A percentile compares a stretch with the other conserved stretches of the same genome.
Conservation (phyloP, 495 filamentous ascomycete genomes). For the Xylaria grammica region DNA sequence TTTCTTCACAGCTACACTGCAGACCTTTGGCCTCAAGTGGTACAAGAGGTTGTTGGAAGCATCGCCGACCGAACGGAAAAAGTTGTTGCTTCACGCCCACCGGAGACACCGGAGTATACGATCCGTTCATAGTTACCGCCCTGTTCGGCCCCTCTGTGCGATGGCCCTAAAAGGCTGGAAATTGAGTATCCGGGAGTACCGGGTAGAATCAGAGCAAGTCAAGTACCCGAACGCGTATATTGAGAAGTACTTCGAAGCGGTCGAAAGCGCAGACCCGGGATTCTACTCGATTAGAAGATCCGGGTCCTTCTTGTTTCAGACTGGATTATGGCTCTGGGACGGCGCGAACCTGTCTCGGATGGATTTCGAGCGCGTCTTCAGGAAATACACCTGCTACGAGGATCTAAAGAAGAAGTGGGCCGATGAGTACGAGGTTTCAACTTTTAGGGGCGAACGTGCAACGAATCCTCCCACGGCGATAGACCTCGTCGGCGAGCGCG, state of each 20-base stretch:
- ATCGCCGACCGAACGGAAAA: not conserved
- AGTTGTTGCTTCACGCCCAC: not conserved
- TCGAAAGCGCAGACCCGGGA: not conserved
- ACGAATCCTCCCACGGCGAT: too few species aligned
- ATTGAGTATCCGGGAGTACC: not conserved
- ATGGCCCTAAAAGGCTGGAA: not conserved
- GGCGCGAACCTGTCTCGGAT: not conserved
- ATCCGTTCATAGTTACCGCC: too few species aligned
- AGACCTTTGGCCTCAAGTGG: not conserved
- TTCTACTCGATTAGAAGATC: not conserved
- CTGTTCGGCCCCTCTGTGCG: too few species aligned
- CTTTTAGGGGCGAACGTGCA: too few species aligned
- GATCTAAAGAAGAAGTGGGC: too few species aligned
- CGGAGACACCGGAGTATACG: not conserved
- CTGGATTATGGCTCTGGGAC: conserved; percentile 1
- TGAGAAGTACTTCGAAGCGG: not conserved
- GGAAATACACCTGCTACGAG: too few species aligned
- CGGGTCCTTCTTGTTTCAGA: not conserved
- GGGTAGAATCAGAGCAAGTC: not conserved
- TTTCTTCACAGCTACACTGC: not conserved
- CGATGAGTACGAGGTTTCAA: too few species aligned
- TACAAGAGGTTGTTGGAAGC: not conserved
- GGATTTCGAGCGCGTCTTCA: too few species aligned
- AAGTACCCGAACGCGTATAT: not conserved
- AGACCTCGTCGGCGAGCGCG: too few species aligned